Percentiles rank a stretch among this genome's conserved stretches.
Conservation (phyloP, 768 basidiomycete species). For the Russula abietina region DNA sequence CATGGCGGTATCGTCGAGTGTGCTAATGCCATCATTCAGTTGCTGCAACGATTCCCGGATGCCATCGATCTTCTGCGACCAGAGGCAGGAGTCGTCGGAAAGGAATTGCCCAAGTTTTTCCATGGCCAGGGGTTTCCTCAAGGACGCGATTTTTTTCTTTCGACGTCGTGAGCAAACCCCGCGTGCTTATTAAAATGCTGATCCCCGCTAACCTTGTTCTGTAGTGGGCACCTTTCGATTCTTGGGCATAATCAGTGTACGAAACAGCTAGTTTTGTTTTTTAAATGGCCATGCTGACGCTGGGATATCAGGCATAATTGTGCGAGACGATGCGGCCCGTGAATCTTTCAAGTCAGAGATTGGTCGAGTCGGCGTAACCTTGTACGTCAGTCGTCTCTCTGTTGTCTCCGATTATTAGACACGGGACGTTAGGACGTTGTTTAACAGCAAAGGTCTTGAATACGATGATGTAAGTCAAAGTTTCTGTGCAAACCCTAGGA, state of each 20-base stretch:
- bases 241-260: slow-evolving; percentile 64
- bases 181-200: neutral
- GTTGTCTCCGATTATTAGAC: neutral
- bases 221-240: slow-evolving; percentile 45
- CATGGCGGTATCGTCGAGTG: slow-evolving; percentile 71
- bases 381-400: slow-evolving; percentile 36
- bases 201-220: neutral
- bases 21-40: slow-evolving; percentile 57
- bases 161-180: neutral
- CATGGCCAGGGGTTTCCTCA: slow-evolving; percentile 35
- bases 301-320: slow-evolving; percentile 50
- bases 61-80: slow-evolving; percentile 53
- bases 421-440: slow-evolving; percentile 39
- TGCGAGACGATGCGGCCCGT: slow-evolving; percentile 52
- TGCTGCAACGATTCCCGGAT: slow-evolving; percentile 51
- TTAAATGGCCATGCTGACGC: neutral
- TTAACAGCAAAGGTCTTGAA: slow-evolving; percentile 62
- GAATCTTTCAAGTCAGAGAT: slow-evolving; percentile 45
- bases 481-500: neutral
- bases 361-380: slow-evolving; percentile 50
- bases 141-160: slow-evolving; percentile 7
- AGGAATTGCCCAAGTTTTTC: slow-evolving; percentile 54
- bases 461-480: slow-evolving; percentile 48
- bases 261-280: slow-evolving; percentile 10
- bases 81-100: slow-evolving; percentile 52